Conservation (phyloP, 345 rosid genomes). For the Reutealis trisperma region DNA sequence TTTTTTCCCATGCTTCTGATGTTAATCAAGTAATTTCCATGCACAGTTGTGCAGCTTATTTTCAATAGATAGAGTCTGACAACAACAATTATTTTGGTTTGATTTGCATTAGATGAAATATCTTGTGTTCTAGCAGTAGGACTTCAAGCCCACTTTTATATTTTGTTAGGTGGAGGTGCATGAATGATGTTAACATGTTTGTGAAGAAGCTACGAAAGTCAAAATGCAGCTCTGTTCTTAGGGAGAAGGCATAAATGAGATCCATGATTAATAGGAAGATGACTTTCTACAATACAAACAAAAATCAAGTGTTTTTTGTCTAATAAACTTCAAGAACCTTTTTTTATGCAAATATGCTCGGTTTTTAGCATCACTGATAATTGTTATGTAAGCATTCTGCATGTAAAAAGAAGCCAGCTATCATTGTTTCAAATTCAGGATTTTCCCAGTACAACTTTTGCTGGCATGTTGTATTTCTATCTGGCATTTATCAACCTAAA, state of each 20-base stretch:
- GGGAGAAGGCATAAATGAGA: not conserved
- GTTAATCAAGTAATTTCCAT: not conserved
- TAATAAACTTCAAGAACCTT: not conserved
- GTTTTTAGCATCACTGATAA: not conserved
- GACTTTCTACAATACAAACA: not conserved
- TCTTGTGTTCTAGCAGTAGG: not conserved
- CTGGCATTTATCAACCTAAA: not conserved
- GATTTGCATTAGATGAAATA: not conserved
- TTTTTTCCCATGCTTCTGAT: not conserved
- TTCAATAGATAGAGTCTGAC: not conserved
- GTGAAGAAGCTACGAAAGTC: not conserved
- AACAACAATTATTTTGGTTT: not conserved
- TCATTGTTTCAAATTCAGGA: not conserved
- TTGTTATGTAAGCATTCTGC: not conserved
- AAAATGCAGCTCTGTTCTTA: not conserved
- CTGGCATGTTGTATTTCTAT: not conserved
- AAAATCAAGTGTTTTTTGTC: not conserved
- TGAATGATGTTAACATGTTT: not conserved
- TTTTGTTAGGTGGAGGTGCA: constrained; percentile 1
- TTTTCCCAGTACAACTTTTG: not conserved
- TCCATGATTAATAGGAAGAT: not conserved
- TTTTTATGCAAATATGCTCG: not conserved
- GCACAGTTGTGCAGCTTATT: not conserved
- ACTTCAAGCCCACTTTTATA: not conserved
- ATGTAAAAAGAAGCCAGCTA: not conserved